Evolutionary conservation across 2,329 filamentous ascomycete species (phyloP).

Genomic region (Drechslera avenae): DNA sequence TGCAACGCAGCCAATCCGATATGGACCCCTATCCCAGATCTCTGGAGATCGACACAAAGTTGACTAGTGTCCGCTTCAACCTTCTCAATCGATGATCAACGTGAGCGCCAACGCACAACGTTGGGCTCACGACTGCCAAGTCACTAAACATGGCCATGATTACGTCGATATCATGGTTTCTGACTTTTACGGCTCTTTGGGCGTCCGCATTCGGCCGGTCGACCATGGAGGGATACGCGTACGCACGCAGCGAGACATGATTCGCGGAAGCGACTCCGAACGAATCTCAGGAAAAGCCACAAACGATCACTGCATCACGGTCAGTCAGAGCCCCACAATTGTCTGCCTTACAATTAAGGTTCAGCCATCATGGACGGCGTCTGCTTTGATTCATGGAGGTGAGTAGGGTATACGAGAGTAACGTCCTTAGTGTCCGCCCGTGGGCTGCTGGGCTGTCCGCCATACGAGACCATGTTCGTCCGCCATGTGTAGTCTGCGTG

Average conservation of each 20-base stretch:
- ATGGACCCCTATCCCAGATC: constrained; percentile 7
- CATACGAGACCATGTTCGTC: background rate
- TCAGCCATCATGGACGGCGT: background rate
- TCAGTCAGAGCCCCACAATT: background rate
- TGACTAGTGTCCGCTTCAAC: constrained; percentile 11
- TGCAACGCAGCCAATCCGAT: constrained; percentile 2
- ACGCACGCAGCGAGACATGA: background rate
- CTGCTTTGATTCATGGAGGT: constrained; percentile 1
- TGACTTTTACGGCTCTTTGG: constrained; percentile 6
- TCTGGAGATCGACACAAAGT: constrained; percentile 7
- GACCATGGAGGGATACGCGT: background rate
- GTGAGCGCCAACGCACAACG: background rate
- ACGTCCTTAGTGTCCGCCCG: background rate
- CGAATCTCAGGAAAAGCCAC: background rate
- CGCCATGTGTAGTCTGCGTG: background rate
- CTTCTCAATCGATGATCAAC: constrained; percentile 8
- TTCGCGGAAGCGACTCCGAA: constrained; percentile 3
- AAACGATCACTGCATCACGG: background rate
- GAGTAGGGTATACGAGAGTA: background rate
- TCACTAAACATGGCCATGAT: background rate
- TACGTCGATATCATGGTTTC: constrained; percentile 1
- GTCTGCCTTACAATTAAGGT: constrained; percentile 7
- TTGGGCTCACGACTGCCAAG: constrained; percentile 1
- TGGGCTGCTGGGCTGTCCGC: background rate
- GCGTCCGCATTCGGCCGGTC: constrained; percentile 6